Conservation (phyloP, 1,139 yeast genomes). For the Kodamaea fungicola region DNA sequence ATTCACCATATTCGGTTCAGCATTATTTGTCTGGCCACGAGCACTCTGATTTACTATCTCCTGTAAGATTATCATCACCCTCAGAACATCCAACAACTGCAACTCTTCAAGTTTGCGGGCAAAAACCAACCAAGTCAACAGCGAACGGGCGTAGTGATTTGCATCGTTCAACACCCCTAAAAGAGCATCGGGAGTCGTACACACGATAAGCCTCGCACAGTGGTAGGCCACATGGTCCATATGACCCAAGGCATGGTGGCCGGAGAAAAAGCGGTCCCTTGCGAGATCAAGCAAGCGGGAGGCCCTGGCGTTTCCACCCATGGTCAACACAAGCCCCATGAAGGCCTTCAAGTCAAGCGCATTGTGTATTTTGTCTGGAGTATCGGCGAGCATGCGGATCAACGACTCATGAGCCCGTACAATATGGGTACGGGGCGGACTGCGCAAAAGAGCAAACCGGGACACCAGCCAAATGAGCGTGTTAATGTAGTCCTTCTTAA, state of each 20-base stretch:
- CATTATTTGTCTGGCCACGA: too few relatives aligned
- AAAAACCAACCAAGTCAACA: slow-evolving; percentile 36
- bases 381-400: slow-evolving; percentile 13
- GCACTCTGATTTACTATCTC: slow-evolving; percentile 25
- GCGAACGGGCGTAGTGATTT: slow-evolving; percentile 21
- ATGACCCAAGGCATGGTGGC: slow-evolving; percentile 10
- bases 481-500: slow-evolving; percentile 10
- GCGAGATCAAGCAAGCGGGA: slow-evolving; percentile 26
- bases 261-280: slow-evolving; percentile 19
- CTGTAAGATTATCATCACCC: slow-evolving; percentile 26
- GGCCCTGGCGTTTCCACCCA: slow-evolving; percentile 24
- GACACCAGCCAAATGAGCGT: slow-evolving; percentile 13
- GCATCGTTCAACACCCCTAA: slow-evolving; percentile 29
- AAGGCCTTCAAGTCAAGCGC: slow-evolving; percentile 29
- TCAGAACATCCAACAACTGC: slow-evolving; percentile 28
- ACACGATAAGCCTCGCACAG: slow-evolving; percentile 24
- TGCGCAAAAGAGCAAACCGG: slow-evolving; percentile 5
- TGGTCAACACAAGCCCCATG: slow-evolving; percentile 38
- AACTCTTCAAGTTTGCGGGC: slow-evolving; percentile 31
- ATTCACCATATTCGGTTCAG: too few relatives aligned
- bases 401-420: slow-evolving; percentile 31
- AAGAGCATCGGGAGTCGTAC: slow-evolving; percentile 33
- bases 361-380: slow-evolving; percentile 10
- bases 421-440: slow-evolving; percentile 10
- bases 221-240: slow-evolving; percentile 22